Evolutionary conservation across 1,284 basidiomycete genomes (phyloP).

Genomic region (Puccinia coronata): DNA sequence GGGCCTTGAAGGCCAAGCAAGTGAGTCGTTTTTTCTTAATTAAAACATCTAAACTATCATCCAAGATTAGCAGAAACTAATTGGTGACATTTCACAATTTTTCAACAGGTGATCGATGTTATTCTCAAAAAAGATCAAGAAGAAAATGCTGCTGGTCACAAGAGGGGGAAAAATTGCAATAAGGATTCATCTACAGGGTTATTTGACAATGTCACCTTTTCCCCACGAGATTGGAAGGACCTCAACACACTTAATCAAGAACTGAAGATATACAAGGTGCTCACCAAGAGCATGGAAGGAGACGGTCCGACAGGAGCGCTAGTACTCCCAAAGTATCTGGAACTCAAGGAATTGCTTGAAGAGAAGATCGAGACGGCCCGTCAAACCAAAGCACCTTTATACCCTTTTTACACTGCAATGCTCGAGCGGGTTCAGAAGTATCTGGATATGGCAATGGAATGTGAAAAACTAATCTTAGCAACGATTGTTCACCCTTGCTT

Average conservation of each 20-base stretch:
- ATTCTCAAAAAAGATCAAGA: slow-evolving; percentile 12
- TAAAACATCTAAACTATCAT: background rate
- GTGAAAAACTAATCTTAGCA: background rate
- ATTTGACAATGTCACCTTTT: slow-evolving; percentile 2
- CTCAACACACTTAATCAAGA: background rate
- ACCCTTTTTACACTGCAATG: background rate
- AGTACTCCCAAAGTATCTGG: background rate
- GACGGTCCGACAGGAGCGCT: background rate
- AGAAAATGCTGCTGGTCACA: background rate
- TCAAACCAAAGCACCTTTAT: background rate
- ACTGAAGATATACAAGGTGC: background rate
- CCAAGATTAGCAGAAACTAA: background rate
- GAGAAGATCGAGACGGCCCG: background rate
- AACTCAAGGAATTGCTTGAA: background rate
- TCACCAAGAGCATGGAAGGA: background rate
- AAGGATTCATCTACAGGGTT: background rate
- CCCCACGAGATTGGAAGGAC: background rate
- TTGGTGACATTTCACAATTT: background rate
- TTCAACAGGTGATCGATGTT: background rate
- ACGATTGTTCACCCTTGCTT: slow-evolving; percentile 18
- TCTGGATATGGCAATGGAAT: background rate
- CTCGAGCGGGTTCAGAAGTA: slow-evolving; percentile 10
- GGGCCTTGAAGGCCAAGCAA: background rate
- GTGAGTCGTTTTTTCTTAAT: background rate
- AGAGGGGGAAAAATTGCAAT: background rate